Conservation (phyloP, 2,329 filamentous ascomycete species). For the Phialemoniopsis sp. region DNA sequence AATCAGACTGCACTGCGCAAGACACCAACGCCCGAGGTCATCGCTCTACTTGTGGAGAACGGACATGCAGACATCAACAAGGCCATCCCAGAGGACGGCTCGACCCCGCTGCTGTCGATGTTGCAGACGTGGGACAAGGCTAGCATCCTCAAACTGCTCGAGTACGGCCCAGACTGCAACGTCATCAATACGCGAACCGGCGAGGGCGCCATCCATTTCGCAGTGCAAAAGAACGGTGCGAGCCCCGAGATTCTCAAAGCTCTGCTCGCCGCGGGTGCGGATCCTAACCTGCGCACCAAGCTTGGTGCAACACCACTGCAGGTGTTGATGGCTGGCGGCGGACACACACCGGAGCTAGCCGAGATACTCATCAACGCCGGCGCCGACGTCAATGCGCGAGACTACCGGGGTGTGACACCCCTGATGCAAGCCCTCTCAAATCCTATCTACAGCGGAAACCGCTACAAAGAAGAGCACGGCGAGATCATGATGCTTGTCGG, state of each 20-base stretch:
- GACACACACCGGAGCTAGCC: no score
- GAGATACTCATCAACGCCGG: neutral
- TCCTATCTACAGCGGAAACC: no score
- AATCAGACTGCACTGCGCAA: no score
- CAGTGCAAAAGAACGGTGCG: no score
- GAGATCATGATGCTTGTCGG: no score
- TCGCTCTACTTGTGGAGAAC: slow-evolving; percentile 16
- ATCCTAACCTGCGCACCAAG: slow-evolving; percentile 13
- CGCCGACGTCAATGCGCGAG: slow-evolving; percentile 1
- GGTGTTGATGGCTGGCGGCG: no score
- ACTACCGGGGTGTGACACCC: slow-evolving; percentile 9
- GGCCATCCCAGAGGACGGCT: slow-evolving; percentile 6
- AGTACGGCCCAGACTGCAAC: no score
- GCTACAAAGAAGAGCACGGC: no score
- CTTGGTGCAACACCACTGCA: slow-evolving; percentile 12
- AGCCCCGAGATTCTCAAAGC: no score
- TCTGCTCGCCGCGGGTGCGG: slow-evolving; percentile 13
- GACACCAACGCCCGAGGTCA: slow-evolving; percentile 4
- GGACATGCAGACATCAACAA: slow-evolving; percentile 17
- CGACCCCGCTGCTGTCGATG: slow-evolving; percentile 14
- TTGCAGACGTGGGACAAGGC: neutral
- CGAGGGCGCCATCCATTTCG: no score
- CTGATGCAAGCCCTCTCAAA: slow-evolving; percentile 1
- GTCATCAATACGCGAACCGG: no score
- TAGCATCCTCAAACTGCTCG: no score